Percentiles rank a stretch among this genome's conserved stretches.
These are phyloP conservation scores for Pyrenula massariospora DNA, from an alignment of 495 filamentous ascomycete species.

Conservation along the genomic window DNA sequence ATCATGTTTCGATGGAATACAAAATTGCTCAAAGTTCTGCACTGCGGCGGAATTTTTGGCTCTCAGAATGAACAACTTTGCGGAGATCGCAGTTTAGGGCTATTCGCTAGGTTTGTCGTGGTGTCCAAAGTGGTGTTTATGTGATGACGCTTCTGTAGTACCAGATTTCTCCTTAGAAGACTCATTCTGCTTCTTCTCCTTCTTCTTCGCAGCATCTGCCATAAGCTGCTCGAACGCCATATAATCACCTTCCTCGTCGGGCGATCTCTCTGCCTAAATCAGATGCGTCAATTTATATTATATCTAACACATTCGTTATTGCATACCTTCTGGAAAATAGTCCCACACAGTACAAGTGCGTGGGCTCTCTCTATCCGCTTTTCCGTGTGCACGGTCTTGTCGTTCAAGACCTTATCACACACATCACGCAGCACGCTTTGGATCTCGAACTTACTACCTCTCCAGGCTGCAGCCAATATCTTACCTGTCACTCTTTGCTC, in stretches of 20 bases:
- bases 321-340: slow-evolving; percentile 75
- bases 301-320: too few species aligned
- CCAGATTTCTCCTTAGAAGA: slow-evolving; percentile 48
- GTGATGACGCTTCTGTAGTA: not conserved
- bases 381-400: slow-evolving; percentile 69
- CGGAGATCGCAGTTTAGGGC: too few species aligned
- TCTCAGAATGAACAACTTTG: too few species aligned
- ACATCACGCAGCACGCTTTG: slow-evolving; percentile 90
- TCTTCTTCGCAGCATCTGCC: slow-evolving; percentile 90
- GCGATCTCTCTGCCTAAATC: slow-evolving; percentile 72
- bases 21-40: too few species aligned
- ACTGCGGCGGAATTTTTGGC: too few species aligned
- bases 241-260: slow-evolving; percentile 96
- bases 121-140: not conserved
- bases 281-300: slow-evolving; percentile 12
- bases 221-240: slow-evolving; percentile 98
- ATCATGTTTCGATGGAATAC: too few species aligned
- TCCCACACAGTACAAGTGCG: slow-evolving; percentile 75
- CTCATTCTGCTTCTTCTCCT: slow-evolving; percentile 62
- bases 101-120: slow-evolving; percentile 18
- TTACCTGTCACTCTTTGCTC: slow-evolving; percentile 93
- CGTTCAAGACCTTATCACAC: slow-evolving; percentile 56
- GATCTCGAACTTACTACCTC: slow-evolving; percentile 95
- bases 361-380: slow-evolving; percentile 89
- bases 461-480: slow-evolving; percentile 96